Conservation (phyloP, 2,329 filamentous ascomycete species). For the Penicillium italicum region DNA sequence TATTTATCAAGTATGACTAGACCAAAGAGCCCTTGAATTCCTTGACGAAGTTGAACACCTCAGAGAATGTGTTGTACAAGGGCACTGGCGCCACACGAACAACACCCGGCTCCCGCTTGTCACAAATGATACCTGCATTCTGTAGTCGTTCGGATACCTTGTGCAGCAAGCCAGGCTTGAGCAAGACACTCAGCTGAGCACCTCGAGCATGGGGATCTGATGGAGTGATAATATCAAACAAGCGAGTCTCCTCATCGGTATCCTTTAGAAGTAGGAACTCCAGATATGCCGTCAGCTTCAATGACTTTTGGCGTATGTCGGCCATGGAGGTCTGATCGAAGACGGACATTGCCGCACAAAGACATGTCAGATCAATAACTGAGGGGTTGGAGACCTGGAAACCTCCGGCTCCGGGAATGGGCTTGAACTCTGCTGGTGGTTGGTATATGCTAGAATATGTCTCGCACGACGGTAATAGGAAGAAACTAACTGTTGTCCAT, state of each 20-base stretch:
- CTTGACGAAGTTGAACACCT: slow-evolving; percentile 59
- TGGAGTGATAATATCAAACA: slow-evolving; percentile 66
- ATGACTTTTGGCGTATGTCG: slow-evolving; percentile 64
- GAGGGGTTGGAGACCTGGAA: slow-evolving; percentile 80
- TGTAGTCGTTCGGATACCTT: slow-evolving; percentile 61
- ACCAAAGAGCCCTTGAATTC: slow-evolving; percentile 32
- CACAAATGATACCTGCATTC: slow-evolving; percentile 69
- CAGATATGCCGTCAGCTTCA: slow-evolving; percentile 71
- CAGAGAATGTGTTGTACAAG: slow-evolving; percentile 74
- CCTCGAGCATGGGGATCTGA: slow-evolving; percentile 63
- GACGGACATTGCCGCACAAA: slow-evolving; percentile 67
- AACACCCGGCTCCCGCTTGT: slow-evolving; percentile 79
- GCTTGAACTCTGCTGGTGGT: slow-evolving; percentile 57
- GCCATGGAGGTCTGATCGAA: slow-evolving; percentile 69
- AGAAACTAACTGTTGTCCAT: slow-evolving; percentile 63
- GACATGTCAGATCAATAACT: slow-evolving; percentile 68
- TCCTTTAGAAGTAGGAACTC: slow-evolving; percentile 58
- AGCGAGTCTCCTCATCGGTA: slow-evolving; percentile 33
- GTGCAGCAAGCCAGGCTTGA: slow-evolving; percentile 70
- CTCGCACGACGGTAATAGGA: background rate
- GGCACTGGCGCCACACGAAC: slow-evolving; percentile 78
- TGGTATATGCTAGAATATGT: background rate
- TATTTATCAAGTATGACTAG: slow-evolving; percentile 3
- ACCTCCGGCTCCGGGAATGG: slow-evolving; percentile 71
- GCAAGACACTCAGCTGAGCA: slow-evolving; percentile 70